Conservation (phyloP, 768 basidiomycete species). For the Aureoboletus auriporus region DNA sequence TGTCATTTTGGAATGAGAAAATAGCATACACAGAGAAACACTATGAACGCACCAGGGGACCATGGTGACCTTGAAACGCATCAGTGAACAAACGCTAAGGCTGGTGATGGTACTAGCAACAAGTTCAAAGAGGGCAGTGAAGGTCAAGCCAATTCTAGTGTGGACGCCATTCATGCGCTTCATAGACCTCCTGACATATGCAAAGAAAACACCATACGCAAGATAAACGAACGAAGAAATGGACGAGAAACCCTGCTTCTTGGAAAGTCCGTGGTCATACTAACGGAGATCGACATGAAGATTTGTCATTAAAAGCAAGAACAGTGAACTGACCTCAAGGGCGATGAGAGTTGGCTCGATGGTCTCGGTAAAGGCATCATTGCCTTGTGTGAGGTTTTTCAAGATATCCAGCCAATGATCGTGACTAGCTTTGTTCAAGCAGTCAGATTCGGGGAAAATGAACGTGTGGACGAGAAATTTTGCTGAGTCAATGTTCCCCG, state of each 20-base stretch:
- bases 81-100: constrained; percentile 85
- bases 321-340: constrained; percentile 36
- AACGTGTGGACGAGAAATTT: constrained; percentile 76
- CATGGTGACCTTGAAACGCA: constrained; percentile 85
- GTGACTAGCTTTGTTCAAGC: constrained; percentile 60
- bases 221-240: constrained; percentile 70
- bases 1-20: constrained; percentile 25
- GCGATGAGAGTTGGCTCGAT: constrained; percentile 44
- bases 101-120: constrained; percentile 91
- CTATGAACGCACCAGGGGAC: constrained; percentile 70
- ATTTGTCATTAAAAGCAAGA: not conserved
- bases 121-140: constrained; percentile 91
- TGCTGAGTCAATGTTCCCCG: constrained; percentile 56
- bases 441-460: constrained; percentile 75
- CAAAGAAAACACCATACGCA: constrained; percentile 71
- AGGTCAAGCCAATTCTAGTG: constrained; percentile 84
- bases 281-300: constrained; percentile 23
- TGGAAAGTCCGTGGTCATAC: constrained; percentile 51
- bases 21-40: not conserved
- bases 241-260: constrained; percentile 47
- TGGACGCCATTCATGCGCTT: constrained; percentile 81
- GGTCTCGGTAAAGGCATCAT: constrained; percentile 36
- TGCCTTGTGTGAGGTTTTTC: constrained; percentile 35
- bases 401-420: constrained; percentile 60
- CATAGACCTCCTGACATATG: constrained; percentile 74